Evolutionary conservation across 2,329 filamentous ascomycete species (phyloP).

Genomic region (Aspergillus tubingensis): DNA sequence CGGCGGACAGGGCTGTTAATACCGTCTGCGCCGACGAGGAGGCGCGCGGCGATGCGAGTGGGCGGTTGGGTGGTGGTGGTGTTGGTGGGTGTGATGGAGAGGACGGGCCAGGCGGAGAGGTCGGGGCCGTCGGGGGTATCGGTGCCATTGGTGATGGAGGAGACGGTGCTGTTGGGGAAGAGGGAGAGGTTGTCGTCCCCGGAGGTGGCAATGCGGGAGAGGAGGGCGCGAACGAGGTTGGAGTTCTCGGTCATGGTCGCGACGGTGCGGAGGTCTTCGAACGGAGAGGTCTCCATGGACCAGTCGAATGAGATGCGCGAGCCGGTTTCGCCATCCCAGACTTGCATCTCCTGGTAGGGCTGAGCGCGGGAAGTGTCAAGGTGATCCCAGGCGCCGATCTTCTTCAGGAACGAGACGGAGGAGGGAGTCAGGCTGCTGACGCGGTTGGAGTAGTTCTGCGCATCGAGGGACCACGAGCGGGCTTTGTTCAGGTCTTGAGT

Average conservation of each 20-base stretch:
- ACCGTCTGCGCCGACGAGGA: conserved; percentile 90
- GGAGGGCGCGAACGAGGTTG: conserved; percentile 78
- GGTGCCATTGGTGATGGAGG: conserved; percentile 74
- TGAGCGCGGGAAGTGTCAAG: conserved; percentile 74
- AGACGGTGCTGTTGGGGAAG: conserved; percentile 75
- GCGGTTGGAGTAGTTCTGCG: conserved; percentile 80
- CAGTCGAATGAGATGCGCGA: conserved; percentile 88
- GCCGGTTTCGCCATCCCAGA: conserved; percentile 92
- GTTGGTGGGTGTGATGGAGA: conserved; percentile 66
- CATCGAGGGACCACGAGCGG: conserved; percentile 65
- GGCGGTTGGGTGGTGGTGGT: conserved; percentile 30
- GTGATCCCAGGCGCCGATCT: conserved; percentile 83
- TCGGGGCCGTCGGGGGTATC: conserved; percentile 68
- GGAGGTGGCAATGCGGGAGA: conserved; percentile 70
- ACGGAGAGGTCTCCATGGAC: conserved; percentile 51
- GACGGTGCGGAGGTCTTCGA: conserved; percentile 63
- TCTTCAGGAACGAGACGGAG: conserved; percentile 78
- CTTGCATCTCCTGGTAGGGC: conserved; percentile 93
- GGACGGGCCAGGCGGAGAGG: conserved; percentile 82
- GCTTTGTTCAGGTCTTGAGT: conserved; percentile 77
- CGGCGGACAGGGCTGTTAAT: conserved; percentile 89
- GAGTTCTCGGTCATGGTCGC: conserved; percentile 97
- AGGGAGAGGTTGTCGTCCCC: conserved; percentile 62
- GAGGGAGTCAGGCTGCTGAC: conserved; percentile 92
- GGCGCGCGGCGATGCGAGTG: conserved; percentile 70